Percentiles rank a stretch among this genome's conserved stretches.
Conservation (phyloP, 495 filamentous ascomycete genomes). For the Stereocaulon alpinum region DNA sequence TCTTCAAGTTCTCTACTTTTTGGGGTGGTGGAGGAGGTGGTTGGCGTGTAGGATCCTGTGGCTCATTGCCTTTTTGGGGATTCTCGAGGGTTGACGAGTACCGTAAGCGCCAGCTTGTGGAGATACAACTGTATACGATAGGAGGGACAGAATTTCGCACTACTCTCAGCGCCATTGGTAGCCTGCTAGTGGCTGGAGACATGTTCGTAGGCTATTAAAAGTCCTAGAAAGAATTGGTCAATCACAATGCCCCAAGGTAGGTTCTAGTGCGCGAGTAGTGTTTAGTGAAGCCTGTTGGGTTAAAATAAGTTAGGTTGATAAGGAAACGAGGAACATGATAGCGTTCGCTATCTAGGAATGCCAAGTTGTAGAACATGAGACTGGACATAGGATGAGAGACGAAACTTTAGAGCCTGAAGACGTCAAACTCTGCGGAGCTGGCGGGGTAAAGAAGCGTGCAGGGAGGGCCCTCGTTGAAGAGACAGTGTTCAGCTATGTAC, state of each 20-base stretch:
- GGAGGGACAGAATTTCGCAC: neutral
- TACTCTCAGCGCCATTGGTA: neutral
- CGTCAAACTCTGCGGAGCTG: slow-evolving; percentile 1
- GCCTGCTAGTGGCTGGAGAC: neutral
- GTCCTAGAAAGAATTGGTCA: neutral
- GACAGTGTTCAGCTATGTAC: neutral
- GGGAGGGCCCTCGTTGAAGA: neutral
- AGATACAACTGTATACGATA: neutral
- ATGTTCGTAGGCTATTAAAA: neutral
- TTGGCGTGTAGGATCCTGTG: slow-evolving; percentile 13
- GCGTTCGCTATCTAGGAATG: too few species aligned
- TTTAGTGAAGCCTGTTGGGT: too few species aligned
- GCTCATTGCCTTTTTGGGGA: slow-evolving; percentile 19
- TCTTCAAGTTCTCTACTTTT: slow-evolving; percentile 14
- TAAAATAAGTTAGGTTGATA: neutral
- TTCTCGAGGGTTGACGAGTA: slow-evolving; percentile 13
- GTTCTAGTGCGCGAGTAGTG: too few species aligned
- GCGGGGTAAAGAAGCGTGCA: slow-evolving; percentile 8
- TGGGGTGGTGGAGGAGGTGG: slow-evolving; percentile 19
- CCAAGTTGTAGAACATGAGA: neutral
- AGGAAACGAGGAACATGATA: neutral
- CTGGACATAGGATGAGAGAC: neutral
- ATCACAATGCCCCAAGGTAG: neutral
- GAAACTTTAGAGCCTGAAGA: neutral
- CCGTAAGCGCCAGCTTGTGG: neutral